Evolutionary conservation across 2,329 filamentous ascomycete species (phyloP), one percentile per base, ranked within the genome.

Genomic region (Epichloe hybrida): DNA sequence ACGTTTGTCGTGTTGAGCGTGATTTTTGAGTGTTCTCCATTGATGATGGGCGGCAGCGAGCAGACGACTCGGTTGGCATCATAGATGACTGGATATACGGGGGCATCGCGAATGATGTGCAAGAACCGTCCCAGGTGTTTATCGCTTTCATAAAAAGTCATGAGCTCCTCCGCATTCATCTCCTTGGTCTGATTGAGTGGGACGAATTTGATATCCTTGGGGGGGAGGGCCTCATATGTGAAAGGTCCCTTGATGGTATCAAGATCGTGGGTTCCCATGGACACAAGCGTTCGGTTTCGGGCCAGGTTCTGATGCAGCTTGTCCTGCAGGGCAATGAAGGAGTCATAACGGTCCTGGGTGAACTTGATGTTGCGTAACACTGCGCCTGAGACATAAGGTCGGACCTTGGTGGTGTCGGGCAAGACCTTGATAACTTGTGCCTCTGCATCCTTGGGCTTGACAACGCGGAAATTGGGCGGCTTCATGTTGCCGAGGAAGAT

Each of bases 271-370:
- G 93, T 98, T 59, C 93, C 93, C 64, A 98, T 96, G 21, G 91
- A 86, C n/a, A 96, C 91, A 45, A 98, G 72, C 1, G 91, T 96
- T 61, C 93, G 77, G 69, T 97, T 87, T 55, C 93, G 82, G 46
- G 93, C 94, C 57, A 98, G 74, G 65, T 98, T 98, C 66, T 91
- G 86, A 72, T 98, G 93, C 46, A 98, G 80, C 74, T 98, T 98
- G 72, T 98, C 94, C 72, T 98, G 93, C 46, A 98, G 78, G 51
- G 84, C 80, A 65, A 98, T 98, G 85, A 98, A 98, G 63, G 89
- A 96, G 60, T 95, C 88, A 68, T 98, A 98, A 58, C 86, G 79
- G 58, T 84, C 87, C 72, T 93, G 78, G 59, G 87, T 90, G 75
- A 98, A 97, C 62, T 83, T 88, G 73, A 98, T 79, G 65, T 89